phyloP scores from a whole-genome alignment of 1,139 yeast genomes.

The Sugiyamaella neomexicana region DNA sequence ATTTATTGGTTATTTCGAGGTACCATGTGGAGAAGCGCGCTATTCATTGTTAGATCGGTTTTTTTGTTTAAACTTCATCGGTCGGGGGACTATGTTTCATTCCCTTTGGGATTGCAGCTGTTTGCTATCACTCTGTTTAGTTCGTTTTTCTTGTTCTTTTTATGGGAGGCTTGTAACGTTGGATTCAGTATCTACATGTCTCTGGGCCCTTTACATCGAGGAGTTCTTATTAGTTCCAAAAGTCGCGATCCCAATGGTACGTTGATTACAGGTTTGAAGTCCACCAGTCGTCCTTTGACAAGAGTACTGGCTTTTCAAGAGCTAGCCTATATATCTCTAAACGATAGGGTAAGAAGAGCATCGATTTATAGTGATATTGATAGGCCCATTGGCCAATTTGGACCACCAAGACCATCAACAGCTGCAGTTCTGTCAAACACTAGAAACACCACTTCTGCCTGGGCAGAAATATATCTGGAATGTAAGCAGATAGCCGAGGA shows the following conservation, averaged over 20 bases:
- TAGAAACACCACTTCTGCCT: slow-evolving; percentile 28
- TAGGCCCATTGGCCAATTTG: slow-evolving; percentile 18
- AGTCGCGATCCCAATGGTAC: slow-evolving; percentile 75
- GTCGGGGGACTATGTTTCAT: slow-evolving; percentile 40
- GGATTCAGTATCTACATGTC: slow-evolving; percentile 72
- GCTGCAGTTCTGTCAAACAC: not conserved
- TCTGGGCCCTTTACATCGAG: slow-evolving; percentile 78
- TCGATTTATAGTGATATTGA: slow-evolving; percentile 41
- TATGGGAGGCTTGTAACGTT: slow-evolving; percentile 66
- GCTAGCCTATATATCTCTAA: slow-evolving; percentile 37
- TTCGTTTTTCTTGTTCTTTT: slow-evolving; percentile 41
- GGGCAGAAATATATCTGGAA: slow-evolving; percentile 31
- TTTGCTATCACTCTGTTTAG: slow-evolving; percentile 43
- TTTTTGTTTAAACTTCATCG: slow-evolving; percentile 38
- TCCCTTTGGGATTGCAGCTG: slow-evolving; percentile 45
- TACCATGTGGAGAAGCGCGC: slow-evolving; percentile 47
- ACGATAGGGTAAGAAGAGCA: slow-evolving; percentile 37
- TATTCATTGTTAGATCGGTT: slow-evolving; percentile 35
- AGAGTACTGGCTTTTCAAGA: slow-evolving; percentile 44
- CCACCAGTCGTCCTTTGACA: slow-evolving; percentile 54
- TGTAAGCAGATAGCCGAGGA: slow-evolving; percentile 20
- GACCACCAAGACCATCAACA: slow-evolving; percentile 10
- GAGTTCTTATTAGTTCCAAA: slow-evolving; percentile 64
- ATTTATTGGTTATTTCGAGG: slow-evolving; percentile 50
- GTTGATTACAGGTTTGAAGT: slow-evolving; percentile 66